Evolutionary conservation across 805 yeast genomes (phyloP), one percentile per base, ranked within the genome.

Genomic region (Yamadazyma nakazawae): DNA sequence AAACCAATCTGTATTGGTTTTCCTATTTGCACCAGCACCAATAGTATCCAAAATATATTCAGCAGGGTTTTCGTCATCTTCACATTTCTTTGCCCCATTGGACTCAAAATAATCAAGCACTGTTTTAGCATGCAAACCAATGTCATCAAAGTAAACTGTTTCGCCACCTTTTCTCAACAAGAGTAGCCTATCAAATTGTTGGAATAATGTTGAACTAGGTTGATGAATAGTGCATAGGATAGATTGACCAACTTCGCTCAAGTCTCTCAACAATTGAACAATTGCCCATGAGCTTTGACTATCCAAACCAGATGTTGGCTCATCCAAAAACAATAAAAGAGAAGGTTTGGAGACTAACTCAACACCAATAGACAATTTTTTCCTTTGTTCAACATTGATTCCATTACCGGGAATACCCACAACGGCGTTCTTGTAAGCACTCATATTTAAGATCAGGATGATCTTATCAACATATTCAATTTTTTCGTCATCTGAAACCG

Each of bases 11-110:
- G 80, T 84, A 41, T 72, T 72, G 12, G 88, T 84, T 53, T 78
- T 82, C 28, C 85, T 78, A 45, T 88, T 88, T 5, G 90, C 89
- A 34, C 89, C 89, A 42, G 90, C 89, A 57, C 91, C 90, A 56
- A 84, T 84, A 51, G 83, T 86, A 53, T 85, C 86, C 67, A 89
- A 72, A 95, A 89, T 89, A 92, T 95, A 89, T 68, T 88, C 96
- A 16, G 71, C 72, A 7, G 72, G 72, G 50, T 67, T 67, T 7
- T 70, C 68, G 54, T 65, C 65, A 24, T 52, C 43, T 6, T 69
- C 70, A 59, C 73, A 68, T 37, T 57, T 55, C 32, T 58, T 64
- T 30, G 91, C 90, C 28, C 96, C 87, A 59, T 83, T 67, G 53
- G 74, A 74, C 65, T 85, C 91, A 60, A 85, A 85, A 63, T 85